Evolutionary conservation across 129 eudicot species (phyloP).

Genomic region (Artemisia annua): DNA sequence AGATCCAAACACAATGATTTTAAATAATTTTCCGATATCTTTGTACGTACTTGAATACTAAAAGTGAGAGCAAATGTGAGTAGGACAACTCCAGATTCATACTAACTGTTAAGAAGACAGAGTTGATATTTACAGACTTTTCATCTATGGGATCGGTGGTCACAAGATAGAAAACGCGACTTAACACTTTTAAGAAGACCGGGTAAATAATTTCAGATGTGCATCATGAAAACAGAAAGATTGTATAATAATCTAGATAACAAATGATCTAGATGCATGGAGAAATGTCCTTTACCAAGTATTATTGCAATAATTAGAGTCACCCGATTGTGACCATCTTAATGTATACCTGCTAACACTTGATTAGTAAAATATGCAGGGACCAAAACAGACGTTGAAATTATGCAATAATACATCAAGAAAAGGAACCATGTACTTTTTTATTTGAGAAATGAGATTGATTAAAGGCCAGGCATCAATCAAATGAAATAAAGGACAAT

Average conservation of each 20-base stretch:
- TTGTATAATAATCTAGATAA: neutral
- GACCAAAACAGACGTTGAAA: neutral
- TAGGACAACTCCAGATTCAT: neutral
- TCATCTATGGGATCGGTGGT: no score
- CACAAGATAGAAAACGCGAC: neutral
- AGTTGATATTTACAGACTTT: neutral
- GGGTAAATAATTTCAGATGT: no score
- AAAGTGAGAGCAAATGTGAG: neutral
- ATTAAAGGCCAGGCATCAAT: slow-evolving; percentile 3
- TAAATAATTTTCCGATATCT: neutral
- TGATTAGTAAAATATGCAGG: neutral
- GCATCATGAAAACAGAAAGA: neutral
- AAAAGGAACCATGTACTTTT: neutral
- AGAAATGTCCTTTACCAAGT: neutral
- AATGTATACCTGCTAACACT: no score
- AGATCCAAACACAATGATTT: no score
- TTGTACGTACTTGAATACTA: neutral
- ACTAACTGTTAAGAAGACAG: neutral
- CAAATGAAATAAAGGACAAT: neutral
- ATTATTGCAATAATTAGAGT: neutral
- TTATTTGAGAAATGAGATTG: neutral
- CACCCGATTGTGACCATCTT: neutral
- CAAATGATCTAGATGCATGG: neutral
- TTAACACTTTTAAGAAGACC: no score
- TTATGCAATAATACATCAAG: neutral